A percentile compares a stretch with the other conserved stretches of the same genome.
Evolutionary conservation across 768 basidiomycete genomes (phyloP).

Genomic region (Calocybe indica): DNA sequence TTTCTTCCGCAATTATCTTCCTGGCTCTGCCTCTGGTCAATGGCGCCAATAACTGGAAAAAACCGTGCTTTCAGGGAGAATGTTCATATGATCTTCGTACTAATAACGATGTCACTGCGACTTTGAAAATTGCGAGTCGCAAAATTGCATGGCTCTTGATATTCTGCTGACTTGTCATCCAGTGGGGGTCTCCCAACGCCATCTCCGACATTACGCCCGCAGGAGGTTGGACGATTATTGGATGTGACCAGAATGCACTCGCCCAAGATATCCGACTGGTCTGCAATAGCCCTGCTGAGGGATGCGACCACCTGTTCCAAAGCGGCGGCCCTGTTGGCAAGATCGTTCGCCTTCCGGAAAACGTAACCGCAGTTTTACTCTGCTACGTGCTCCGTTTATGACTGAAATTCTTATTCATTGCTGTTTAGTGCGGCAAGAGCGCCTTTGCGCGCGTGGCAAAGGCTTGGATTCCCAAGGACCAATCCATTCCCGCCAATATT

Average conservation of each 20-base stretch:
- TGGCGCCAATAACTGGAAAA: conserved; percentile 38
- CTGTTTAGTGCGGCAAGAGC: conserved; percentile 30
- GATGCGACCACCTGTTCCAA: conserved; percentile 33
- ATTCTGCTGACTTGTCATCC: neutral
- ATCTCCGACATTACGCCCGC: conserved; percentile 41
- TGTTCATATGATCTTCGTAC: conserved; percentile 34
- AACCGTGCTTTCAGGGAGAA: conserved; percentile 29
- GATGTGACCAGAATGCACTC: conserved; percentile 32
- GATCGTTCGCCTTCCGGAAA: conserved; percentile 47
- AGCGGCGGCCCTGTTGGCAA: conserved; percentile 36
- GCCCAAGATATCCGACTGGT: conserved; percentile 45
- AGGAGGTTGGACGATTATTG: conserved; percentile 47
- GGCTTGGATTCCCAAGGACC: conserved; percentile 36
- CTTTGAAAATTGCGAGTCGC: conserved; percentile 28
- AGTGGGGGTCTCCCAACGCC: conserved; percentile 32
- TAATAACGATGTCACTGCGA: conserved; percentile 27
- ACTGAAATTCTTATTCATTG: neutral
- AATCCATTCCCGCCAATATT: conserved; percentile 30
- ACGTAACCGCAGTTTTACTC: conserved; percentile 24
- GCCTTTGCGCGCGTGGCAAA: conserved; percentile 37
- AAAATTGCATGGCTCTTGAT: neutral
- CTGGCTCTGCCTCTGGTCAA: conserved; percentile 11
- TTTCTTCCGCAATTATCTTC: conserved; percentile 8
- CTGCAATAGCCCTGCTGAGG: conserved; percentile 25
- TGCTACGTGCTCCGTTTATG: neutral